A percentile compares a stretch with the other conserved stretches of the same genome.
Conservation (phyloP, 768 basidiomycete species). For the Udeniomyces megalosporus region DNA sequence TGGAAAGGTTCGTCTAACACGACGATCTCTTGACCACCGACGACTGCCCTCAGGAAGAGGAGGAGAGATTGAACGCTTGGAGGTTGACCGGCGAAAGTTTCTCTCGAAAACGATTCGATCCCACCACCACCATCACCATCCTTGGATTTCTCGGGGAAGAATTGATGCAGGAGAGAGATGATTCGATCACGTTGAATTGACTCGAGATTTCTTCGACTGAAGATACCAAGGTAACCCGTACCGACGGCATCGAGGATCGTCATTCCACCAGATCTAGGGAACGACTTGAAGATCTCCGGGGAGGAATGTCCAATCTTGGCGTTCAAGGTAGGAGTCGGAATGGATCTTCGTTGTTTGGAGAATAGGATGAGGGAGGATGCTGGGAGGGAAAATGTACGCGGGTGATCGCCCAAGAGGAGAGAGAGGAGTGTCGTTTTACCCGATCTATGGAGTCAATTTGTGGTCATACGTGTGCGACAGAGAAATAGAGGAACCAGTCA, state of each 20-base stretch:
- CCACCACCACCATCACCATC: too few relatives aligned
- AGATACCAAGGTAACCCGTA: slow-evolving; percentile 79
- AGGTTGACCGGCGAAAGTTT: slow-evolving; percentile 47
- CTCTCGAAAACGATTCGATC: too few relatives aligned
- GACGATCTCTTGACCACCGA: slow-evolving; percentile 53
- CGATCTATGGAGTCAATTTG: too few relatives aligned
- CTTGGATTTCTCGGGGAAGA: slow-evolving; percentile 37
- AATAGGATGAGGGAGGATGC: slow-evolving; percentile 44
- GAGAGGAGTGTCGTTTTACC: slow-evolving; percentile 91
- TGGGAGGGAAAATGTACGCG: slow-evolving; percentile 66
- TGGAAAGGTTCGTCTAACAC: slow-evolving; percentile 85
- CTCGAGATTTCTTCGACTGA: slow-evolving; percentile 38
- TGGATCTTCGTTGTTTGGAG: slow-evolving; percentile 43
- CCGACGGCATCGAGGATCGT: slow-evolving; percentile 63
- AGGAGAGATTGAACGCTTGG: slow-evolving; percentile 64
- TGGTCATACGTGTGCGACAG: too few relatives aligned
- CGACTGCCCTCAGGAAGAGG: slow-evolving; percentile 70
- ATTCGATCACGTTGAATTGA: slow-evolving; percentile 35
- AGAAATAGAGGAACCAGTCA: too few relatives aligned
- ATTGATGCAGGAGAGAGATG: slow-evolving; percentile 44
- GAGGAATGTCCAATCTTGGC: slow-evolving; percentile 42
- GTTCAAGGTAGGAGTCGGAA: slow-evolving; percentile 42
- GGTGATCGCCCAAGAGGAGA: slow-evolving; percentile 82
- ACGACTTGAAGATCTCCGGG: slow-evolving; percentile 81
- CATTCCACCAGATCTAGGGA: slow-evolving; percentile 42